Conservation (phyloP, 768 basidiomycete species). For the Suillus brevipes region DNA sequence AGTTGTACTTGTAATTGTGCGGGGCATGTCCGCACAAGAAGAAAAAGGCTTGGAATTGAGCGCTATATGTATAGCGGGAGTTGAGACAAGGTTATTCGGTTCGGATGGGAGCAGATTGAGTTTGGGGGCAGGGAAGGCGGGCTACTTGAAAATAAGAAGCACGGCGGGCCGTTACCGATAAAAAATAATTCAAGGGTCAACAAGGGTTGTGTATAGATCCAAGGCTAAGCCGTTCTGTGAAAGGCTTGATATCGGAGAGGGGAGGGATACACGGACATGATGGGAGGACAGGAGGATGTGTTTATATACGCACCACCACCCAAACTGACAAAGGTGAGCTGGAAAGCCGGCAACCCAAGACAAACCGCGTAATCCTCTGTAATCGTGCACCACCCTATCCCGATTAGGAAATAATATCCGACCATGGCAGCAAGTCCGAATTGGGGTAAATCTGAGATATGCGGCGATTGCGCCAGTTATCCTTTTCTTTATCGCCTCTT, state of each 20-base stretch:
- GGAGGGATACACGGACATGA: conserved; percentile 31
- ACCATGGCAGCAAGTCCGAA: not conserved
- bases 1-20: conserved; percentile 4
- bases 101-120: not conserved
- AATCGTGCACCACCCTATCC: conserved; percentile 20
- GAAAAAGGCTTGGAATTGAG: not conserved
- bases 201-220: not conserved
- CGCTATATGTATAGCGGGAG: conserved; percentile 6
- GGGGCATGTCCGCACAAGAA: conserved; percentile 7
- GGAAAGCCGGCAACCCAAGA: conserved; percentile 25
- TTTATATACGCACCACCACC: conserved; percentile 27
- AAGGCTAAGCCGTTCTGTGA: not conserved
- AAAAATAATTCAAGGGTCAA: not conserved
- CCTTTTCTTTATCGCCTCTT: conserved; percentile 5
- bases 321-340: conserved; percentile 30
- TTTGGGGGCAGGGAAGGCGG: conserved; percentile 14
- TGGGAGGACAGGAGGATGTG: conserved; percentile 20
- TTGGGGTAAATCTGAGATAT: conserved; percentile 32
- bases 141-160: conserved; percentile 4
- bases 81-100: not conserved
- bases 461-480: conserved; percentile 15
- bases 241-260: not conserved
- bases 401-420: conserved; percentile 15
- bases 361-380: conserved; percentile 31
- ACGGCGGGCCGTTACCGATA: conserved; percentile 3